phyloP scores from a whole-genome alignment of 176 grass and related monocot species.

The Lolium perenne region DNA sequence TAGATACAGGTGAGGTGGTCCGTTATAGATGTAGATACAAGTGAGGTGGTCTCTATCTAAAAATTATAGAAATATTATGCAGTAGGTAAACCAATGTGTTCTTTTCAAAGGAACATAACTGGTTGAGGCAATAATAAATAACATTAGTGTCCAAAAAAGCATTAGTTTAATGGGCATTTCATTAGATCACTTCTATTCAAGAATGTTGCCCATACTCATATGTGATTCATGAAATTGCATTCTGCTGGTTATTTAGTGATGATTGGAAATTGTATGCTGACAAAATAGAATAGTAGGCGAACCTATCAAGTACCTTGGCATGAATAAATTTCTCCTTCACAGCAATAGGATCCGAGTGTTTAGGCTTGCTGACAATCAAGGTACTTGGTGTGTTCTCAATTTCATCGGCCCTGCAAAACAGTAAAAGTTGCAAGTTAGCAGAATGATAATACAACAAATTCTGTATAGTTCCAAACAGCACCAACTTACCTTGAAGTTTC shows the following conservation, averaged over 20 bases:
- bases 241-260: neutral
- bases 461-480: constrained; percentile 11
- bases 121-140: neutral
- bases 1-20: neutral
- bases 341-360: constrained; percentile 82
- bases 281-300: neutral
- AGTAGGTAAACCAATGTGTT: neutral
- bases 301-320: constrained; percentile 69
- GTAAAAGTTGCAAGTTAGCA: constrained; percentile 40
- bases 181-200: constrained; percentile 17
- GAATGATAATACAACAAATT: constrained; percentile 36
- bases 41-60: neutral
- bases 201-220: neutral
- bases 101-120: constrained; percentile 7
- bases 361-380: constrained; percentile 68
- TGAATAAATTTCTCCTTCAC: constrained; percentile 99
- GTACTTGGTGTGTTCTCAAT: constrained; percentile 56
- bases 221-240: neutral
- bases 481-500: constrained; percentile 68
- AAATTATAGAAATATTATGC: neutral
- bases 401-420: constrained; percentile 56
- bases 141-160: neutral
- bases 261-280: neutral
- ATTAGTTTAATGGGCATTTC: constrained; percentile 24
- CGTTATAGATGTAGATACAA: no score